Evolutionary conservation across 2,329 filamentous ascomycete species (phyloP), one percentile per base, ranked within the genome.

Genomic region (Laburnicola sp.): DNA sequence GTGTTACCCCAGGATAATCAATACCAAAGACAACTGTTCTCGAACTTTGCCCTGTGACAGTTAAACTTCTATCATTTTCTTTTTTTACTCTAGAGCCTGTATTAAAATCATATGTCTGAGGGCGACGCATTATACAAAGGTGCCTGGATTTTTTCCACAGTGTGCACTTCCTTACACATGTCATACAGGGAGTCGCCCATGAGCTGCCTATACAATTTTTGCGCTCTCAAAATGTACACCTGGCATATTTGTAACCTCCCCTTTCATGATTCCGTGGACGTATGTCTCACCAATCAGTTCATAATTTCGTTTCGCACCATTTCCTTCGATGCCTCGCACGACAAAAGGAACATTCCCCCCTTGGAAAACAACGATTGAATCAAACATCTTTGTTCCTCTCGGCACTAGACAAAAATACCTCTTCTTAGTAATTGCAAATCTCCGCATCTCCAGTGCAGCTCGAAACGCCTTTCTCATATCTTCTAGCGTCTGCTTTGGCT

Each of bases 341-440:
- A 64, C 53, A 11, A 64, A 66, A 2, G 61, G 61, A 6, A 66
- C 57, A 45, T 59, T 51, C 1, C 51, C 58, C n/a, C 44, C 32
- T 16, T 62, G 49, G 38, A 66, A 63, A 2, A 64, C 53, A 9
- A 53, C 53, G 26, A 64, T 35, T 9, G 40, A n/a, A 44, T 65
- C 61, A 1, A 54, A 57, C 10, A 49, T 43, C 21, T 37, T 48
- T 2, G 56, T 41, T 2, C 58, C 58, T 25, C 60, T 53, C 3
- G 62, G 64, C 25, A 65, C 59, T 6, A 68, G 44, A 2, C 54
- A 59, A 49, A 66, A 65, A 32, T 60, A 60, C 0, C 62, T 59
- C 28, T 51, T 56, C 23, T 40, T 22, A 1, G 63, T 66, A 2
- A 64, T 53, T 3, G 58, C 61, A 48, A 66, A 66, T 2, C 58